Percentiles rank a stretch among this genome's conserved stretches.
Conservation (phyloP, 192 early-diverging fungal species). For the Rhizophagus clarus region DNA sequence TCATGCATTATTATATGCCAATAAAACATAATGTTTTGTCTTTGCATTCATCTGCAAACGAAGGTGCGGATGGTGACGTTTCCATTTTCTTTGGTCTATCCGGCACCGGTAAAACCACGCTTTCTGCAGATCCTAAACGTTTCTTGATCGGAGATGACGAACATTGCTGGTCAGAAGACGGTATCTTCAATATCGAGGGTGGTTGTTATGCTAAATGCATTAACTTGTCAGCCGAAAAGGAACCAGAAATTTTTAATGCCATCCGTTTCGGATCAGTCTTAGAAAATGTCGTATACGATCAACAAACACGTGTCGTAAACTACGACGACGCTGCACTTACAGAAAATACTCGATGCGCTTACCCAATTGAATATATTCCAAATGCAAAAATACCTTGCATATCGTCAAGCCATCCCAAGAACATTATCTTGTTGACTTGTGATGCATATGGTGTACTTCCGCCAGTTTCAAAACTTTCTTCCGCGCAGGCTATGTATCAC, state of each 20-base stretch:
- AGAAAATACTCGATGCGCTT: constrained; percentile 96
- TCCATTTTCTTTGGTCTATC: constrained; percentile 98
- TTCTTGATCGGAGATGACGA: constrained; percentile 98
- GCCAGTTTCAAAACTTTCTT: constrained; percentile 84
- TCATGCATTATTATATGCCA: constrained; percentile 99
- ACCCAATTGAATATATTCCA: constrained; percentile 94
- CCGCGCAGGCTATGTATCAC: constrained; percentile 94
- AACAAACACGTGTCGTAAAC: constrained; percentile 74
- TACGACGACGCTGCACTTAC: constrained; percentile 79
- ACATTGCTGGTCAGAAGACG: constrained; percentile 97
- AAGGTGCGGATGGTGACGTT: constrained; percentile 86
- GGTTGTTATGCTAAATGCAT: constrained; percentile 99
- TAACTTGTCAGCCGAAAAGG: constrained; percentile 95
- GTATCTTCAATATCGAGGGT: constrained; percentile 99
- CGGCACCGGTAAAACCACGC: constrained; percentile 97
- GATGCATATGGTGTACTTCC: constrained; percentile 97
- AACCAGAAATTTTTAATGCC: constrained; percentile 97
- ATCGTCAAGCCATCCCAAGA: constrained; percentile 81
- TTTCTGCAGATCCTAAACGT: constrained; percentile 92
- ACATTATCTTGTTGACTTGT: constrained; percentile 96
- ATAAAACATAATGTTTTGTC: constrained; percentile 82
- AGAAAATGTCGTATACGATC: constrained; percentile 90
- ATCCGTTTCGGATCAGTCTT: constrained; percentile 93
- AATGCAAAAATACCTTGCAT: constrained; percentile 94
- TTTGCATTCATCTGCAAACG: constrained; percentile 94